phyloP scores from a whole-genome alignment of 2,329 filamentous ascomycete species.

The Fusarium bulbicola region DNA sequence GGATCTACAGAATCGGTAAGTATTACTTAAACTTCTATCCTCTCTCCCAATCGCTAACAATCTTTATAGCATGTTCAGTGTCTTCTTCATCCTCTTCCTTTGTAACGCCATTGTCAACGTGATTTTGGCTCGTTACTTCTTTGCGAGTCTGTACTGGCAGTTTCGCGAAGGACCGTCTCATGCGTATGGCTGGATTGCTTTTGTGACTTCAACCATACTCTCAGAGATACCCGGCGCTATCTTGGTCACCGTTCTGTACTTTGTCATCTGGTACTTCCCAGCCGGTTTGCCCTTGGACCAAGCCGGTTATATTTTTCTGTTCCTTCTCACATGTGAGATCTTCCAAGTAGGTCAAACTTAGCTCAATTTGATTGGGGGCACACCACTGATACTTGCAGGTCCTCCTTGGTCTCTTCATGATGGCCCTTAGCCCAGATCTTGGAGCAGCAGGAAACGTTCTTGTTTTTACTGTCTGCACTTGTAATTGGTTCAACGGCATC shows the following conservation, averaged over 20 bases:
- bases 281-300: neutral
- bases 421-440: neutral
- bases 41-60: neutral
- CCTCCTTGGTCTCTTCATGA: neutral
- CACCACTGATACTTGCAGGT: neutral
- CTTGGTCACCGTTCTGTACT: neutral
- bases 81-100: neutral
- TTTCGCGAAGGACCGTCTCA: neutral
- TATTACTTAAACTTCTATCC: rapidly evolving
- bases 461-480: neutral
- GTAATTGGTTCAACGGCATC: neutral
- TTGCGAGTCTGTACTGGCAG: neutral
- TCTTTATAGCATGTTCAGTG: neutral
- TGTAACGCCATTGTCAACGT: neutral
- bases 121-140: neutral
- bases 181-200: neutral
- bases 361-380: rapidly evolving
- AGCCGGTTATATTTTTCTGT: neutral
- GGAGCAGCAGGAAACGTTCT: neutral
- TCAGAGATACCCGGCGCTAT: neutral
- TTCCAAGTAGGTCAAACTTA: neutral
- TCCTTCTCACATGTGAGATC: neutral
- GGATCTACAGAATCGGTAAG: neutral
- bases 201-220: neutral
- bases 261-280: neutral